Conservation (phyloP, 1,284 basidiomycete genomes). For the Ganoderma meredithae region DNA sequence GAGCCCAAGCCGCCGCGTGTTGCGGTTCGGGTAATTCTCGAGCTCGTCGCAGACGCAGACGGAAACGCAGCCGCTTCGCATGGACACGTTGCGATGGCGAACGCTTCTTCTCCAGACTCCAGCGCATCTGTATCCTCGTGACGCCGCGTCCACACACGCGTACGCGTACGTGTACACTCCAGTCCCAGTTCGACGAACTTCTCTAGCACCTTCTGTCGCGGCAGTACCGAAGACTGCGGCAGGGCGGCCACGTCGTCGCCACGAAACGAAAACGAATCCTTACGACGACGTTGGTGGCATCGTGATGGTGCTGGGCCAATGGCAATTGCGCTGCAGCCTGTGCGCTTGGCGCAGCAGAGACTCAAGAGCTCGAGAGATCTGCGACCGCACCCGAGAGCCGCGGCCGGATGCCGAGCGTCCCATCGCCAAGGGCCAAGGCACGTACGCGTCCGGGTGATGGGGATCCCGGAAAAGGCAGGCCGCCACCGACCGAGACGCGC, state of each 20-base stretch:
- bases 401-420: background rate
- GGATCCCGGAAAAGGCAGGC: background rate
- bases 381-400: background rate
- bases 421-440: background rate
- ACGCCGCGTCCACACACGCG: background rate
- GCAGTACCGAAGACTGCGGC: background rate
- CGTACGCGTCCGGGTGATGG: background rate
- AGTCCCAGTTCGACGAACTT: too few species aligned
- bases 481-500: background rate
- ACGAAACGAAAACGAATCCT: background rate
- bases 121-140: background rate
- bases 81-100: slow-evolving; percentile 2
- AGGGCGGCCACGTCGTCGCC: background rate
- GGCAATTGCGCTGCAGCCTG: background rate
- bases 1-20: background rate
- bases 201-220: background rate
- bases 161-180: too few species aligned
- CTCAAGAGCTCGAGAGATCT: too few species aligned
- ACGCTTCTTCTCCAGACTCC: background rate
- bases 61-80: background rate
- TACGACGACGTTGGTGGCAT: too few species aligned
- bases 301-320: too few species aligned
- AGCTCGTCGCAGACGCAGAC: background rate
- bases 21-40: too few species aligned
- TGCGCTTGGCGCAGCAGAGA: background rate